These are phyloP conservation scores for Leccinum incarnatum DNA, from an alignment of 768 basidiomycete genomes.

Conservation along the genomic window DNA sequence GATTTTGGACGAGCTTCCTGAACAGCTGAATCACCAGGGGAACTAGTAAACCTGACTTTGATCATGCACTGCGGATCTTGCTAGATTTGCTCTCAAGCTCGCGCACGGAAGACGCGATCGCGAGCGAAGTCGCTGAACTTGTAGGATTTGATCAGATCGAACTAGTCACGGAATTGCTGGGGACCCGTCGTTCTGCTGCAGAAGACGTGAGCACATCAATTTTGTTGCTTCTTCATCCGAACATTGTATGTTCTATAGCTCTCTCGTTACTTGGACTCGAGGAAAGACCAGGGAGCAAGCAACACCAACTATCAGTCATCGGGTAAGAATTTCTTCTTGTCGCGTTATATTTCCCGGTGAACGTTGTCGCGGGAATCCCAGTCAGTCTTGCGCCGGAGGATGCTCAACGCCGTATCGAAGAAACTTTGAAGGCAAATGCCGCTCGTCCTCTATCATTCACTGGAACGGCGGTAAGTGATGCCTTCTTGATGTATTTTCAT, in stretches of 20 bases:
- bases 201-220: slow-evolving; percentile 42
- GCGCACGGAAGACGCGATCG: slow-evolving; percentile 66
- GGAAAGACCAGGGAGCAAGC: background rate
- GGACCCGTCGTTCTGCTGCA: slow-evolving; percentile 47
- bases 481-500: background rate
- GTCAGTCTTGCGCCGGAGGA: slow-evolving; percentile 42
- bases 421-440: slow-evolving; percentile 57
- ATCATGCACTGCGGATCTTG: slow-evolving; percentile 19
- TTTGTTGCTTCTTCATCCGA: background rate
- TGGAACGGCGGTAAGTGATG: slow-evolving; percentile 45
- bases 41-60: slow-evolving; percentile 14
- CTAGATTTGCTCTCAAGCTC: slow-evolving; percentile 45
- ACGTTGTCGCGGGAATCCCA: background rate
- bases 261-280: slow-evolving; percentile 4
- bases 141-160: slow-evolving; percentile 86
- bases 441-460: slow-evolving; percentile 59
- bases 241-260: slow-evolving; percentile 14
- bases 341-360: background rate
- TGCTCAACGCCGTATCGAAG: slow-evolving; percentile 61
- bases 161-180: slow-evolving; percentile 67
- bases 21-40: slow-evolving; percentile 4
- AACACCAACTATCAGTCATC: background rate
- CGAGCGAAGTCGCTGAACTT: slow-evolving; percentile 73
- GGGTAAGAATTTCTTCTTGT: slow-evolving; percentile 7
- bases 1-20: background rate